Evolutionary conservation across 768 basidiomycete species (phyloP).

Genomic region (Lactarius sp.): DNA sequence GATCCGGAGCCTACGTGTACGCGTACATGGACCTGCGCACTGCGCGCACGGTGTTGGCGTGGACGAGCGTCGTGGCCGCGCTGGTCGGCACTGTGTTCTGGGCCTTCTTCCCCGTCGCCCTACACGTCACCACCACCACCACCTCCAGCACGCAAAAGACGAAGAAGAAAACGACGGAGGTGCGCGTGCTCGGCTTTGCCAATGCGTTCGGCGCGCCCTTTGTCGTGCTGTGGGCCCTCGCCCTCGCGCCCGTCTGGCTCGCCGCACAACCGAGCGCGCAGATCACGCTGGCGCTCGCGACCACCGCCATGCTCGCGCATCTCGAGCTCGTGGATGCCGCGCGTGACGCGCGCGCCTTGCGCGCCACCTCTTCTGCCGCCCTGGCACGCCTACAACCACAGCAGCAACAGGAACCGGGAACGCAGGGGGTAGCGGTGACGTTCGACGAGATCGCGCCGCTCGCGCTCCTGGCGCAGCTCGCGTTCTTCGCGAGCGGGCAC

Average conservation of each 20-base stretch:
- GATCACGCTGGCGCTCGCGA: constrained; percentile 58
- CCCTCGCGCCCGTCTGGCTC: constrained; percentile 57
- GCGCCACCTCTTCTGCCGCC: constrained; percentile 45
- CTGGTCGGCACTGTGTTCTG: constrained; percentile 59
- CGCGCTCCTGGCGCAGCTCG: constrained; percentile 67
- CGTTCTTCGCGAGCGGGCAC: constrained; percentile 89
- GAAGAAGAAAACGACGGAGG: constrained; percentile 31
- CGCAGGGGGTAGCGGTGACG: neutral
- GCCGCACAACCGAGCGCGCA: constrained; percentile 81
- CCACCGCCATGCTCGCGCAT: constrained; percentile 65
- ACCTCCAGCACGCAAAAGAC: neutral
- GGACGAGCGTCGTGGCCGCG: constrained; percentile 46
- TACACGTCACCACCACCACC: constrained; percentile 47
- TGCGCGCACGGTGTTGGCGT: constrained; percentile 56
- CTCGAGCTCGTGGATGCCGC: constrained; percentile 79
- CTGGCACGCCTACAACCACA: constrained; percentile 33
- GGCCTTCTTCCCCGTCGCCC: constrained; percentile 68
- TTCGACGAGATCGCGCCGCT: constrained; percentile 72
- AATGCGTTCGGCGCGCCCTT: constrained; percentile 90
- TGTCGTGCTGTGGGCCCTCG: constrained; percentile 70
- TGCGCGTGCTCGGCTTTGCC: constrained; percentile 74
- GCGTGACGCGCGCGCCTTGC: constrained; percentile 59
- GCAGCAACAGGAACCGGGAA: neutral
- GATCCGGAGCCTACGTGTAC: too few relatives aligned
- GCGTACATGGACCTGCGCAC: constrained; percentile 42